phyloP scores from a whole-genome alignment of 75 land plant species.

The Cupressus sempervirens region DNA sequence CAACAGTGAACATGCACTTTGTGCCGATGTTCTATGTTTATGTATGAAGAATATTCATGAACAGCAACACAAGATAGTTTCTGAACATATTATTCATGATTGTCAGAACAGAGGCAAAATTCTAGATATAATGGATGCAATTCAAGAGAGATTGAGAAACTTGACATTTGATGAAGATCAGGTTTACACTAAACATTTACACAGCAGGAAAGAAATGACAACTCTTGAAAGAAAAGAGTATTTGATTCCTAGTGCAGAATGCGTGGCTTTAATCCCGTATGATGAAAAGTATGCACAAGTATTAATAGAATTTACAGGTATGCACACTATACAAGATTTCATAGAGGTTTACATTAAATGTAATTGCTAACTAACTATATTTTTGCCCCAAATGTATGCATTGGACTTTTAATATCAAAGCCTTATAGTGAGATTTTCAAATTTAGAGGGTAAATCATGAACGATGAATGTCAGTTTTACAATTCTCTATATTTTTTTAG shows the following conservation, averaged over 20 bases:
- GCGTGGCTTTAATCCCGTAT: constrained; percentile 10
- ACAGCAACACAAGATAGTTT: not conserved
- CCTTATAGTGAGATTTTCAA: too few relatives aligned
- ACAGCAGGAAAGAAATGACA: constrained; percentile 4
- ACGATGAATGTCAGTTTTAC: too few relatives aligned
- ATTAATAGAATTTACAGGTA: too few relatives aligned
- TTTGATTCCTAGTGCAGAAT: not conserved
- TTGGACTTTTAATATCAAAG: too few relatives aligned
- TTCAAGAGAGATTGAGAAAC: not conserved
- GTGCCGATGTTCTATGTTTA: not conserved
- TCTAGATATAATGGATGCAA: not conserved
- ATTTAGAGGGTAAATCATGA: too few relatives aligned
- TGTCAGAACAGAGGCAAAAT: not conserved
- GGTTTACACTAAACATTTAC: not conserved
- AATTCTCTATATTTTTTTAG: too few relatives aligned
- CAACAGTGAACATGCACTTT: not conserved
- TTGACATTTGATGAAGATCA: not conserved
- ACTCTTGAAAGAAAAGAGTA: constrained; percentile 12
- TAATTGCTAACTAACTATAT: too few relatives aligned
- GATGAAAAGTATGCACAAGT: not conserved
- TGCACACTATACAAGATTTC: too few relatives aligned
- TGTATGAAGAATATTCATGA: not conserved
- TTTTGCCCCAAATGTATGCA: too few relatives aligned
- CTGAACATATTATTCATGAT: not conserved
- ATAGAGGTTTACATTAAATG: too few relatives aligned